Evolutionary conservation across 2,329 filamentous ascomycete species (phyloP), one percentile per base, ranked within the genome.

Genomic region (Truncatella angustata): DNA sequence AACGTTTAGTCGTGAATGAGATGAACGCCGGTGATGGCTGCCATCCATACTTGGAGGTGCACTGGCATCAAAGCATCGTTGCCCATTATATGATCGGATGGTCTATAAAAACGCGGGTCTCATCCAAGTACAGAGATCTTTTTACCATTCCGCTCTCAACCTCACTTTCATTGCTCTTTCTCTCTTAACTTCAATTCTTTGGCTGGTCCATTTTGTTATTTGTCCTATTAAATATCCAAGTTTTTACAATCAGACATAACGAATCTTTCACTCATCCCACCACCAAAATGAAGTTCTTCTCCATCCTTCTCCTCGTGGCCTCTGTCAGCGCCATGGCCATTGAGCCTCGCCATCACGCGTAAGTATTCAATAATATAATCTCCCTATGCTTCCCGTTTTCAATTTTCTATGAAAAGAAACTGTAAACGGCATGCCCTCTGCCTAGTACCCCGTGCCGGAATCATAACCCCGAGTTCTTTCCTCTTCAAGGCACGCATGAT

Each of bases 251-350:
- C 16, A 14, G 24, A n/a, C 11, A 49, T 16, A 49, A 16, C 21
- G n/a, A 40, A 11, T 40, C 21, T 40, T 18, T 40, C 20, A 40
- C 11, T 9, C 37, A 26, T 28, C 10, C 24, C 23, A 51, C 49
- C 49, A 21, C 12, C 23, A 53, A 53, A 21, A 53, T 53, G 51
- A 53, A 53, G 51, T 46, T 53, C 40, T 34, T 50, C 39, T n/a
- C 47, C 11, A 24, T 50, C 23, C 34, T 53, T 4, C 24, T 45
- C 12, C 46, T 53, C 16, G 40, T 49, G 11, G 47, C 42, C 11
- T 44, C 51, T 21, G 51, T 49, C 23, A 45, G 34, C 16, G 47
- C 51, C 20, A 30, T 53, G 2, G 46, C 47, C 39, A 53, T 53
- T 16, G 47, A 50, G 23, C 46, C 51, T 18, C 46, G 51, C 34